Percentiles rank a stretch among this genome's conserved stretches.
Evolutionary conservation across 768 basidiomycete species (phyloP).

Genomic region (Leccinum disarticulatum): DNA sequence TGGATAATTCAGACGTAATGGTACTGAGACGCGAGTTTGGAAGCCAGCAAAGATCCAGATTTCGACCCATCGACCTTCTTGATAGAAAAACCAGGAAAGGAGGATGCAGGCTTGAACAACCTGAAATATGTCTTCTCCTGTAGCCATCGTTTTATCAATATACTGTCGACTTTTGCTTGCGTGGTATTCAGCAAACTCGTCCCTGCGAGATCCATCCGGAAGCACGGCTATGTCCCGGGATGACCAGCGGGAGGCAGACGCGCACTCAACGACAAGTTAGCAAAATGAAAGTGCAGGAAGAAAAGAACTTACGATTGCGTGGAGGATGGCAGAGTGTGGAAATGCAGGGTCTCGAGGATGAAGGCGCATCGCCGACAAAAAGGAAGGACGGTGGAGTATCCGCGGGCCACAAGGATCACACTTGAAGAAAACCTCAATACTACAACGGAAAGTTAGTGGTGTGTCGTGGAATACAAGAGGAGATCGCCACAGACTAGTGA

Average conservation of each 20-base stretch:
- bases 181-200: slow-evolving; percentile 85
- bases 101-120: slow-evolving; percentile 87
- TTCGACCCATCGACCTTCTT: slow-evolving; percentile 88
- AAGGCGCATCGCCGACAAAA: slow-evolving; percentile 75
- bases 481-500: slow-evolving; percentile 61
- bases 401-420: slow-evolving; percentile 86
- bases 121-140: slow-evolving; percentile 80
- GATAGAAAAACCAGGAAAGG: slow-evolving; percentile 89
- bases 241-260: slow-evolving; percentile 81
- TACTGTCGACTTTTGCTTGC: slow-evolving; percentile 84
- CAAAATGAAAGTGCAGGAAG: slow-evolving; percentile 3
- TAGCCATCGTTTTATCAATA: slow-evolving; percentile 89
- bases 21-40: slow-evolving; percentile 78
- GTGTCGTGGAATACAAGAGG: slow-evolving; percentile 7
- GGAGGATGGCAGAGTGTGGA: slow-evolving; percentile 86
- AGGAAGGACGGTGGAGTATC: slow-evolving; percentile 77
- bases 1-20: slow-evolving; percentile 81
- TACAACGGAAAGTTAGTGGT: slow-evolving; percentile 31
- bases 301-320: slow-evolving; percentile 70
- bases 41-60: slow-evolving; percentile 90
- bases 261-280: slow-evolving; percentile 51
- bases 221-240: slow-evolving; percentile 64
- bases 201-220: slow-evolving; percentile 76
- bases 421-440: slow-evolving; percentile 85
- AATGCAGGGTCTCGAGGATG: slow-evolving; percentile 81